These are phyloP conservation scores for Cynanchum wilfordii DNA, from an alignment of 257 asterid species.

Conservation along the genomic window DNA sequence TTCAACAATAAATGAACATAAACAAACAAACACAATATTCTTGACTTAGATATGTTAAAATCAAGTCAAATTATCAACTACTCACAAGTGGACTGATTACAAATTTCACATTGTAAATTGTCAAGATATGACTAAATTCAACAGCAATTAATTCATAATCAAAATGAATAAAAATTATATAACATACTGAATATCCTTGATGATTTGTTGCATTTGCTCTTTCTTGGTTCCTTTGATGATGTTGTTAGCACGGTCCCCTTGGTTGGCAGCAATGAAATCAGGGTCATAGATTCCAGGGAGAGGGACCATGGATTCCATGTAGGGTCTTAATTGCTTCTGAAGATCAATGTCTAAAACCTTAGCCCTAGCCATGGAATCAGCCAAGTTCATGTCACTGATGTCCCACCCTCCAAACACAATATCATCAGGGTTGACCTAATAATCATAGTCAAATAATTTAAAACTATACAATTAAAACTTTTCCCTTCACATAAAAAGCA, in stretches of 20 bases:
- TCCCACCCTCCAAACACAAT: slow-evolving; percentile 98
- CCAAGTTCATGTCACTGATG: slow-evolving; percentile 89
- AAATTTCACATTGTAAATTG: too few relatives aligned
- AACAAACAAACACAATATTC: neutral
- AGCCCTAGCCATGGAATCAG: slow-evolving; percentile 96
- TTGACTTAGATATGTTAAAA: neutral
- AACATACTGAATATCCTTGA: slow-evolving; percentile 75
- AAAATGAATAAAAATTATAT: neutral
- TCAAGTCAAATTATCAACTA: too few relatives aligned
- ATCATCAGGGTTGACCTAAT: slow-evolving; percentile 86
- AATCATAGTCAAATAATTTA: slow-evolving; percentile 19
- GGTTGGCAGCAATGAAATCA: slow-evolving; percentile 99
- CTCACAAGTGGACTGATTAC: too few relatives aligned
- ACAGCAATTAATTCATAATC: neutral
- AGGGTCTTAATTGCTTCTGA: slow-evolving; percentile 89
- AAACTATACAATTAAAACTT: neutral
- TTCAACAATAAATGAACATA: neutral
- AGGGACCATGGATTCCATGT: slow-evolving; percentile 98
- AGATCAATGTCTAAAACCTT: slow-evolving; percentile 89
- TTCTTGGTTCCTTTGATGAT: slow-evolving; percentile 79
- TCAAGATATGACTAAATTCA: neutral
- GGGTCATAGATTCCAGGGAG: slow-evolving; percentile 94
- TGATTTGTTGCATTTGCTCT: slow-evolving; percentile 74
- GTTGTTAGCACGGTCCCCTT: slow-evolving; percentile 86
- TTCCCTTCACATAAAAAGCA: neutral